A percentile compares a stretch with the other conserved stretches of the same genome.
These are phyloP conservation scores for Apiospora malaysiana DNA, from an alignment of 2,329 filamentous ascomycete genomes.

Conservation along the genomic window DNA sequence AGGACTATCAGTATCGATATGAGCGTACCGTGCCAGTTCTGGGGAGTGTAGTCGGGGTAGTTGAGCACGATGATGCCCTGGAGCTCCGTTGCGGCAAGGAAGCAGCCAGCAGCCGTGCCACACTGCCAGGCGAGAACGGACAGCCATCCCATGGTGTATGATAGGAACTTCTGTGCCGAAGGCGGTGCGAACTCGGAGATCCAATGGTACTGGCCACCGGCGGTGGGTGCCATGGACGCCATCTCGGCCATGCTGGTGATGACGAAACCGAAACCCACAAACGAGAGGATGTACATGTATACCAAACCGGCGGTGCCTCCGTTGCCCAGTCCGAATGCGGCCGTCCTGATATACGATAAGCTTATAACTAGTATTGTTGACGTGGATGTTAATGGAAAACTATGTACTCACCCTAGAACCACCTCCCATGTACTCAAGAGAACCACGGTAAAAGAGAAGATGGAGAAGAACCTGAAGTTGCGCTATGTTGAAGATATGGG, in stretches of 20 bases:
- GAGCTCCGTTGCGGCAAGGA: conserved; percentile 36
- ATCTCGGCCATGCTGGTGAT: conserved; percentile 37
- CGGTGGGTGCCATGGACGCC: conserved; percentile 33
- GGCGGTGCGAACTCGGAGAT: conserved; percentile 59
- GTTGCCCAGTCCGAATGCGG: conserved; percentile 49
- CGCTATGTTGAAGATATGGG: conserved; percentile 22
- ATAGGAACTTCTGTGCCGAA: conserved; percentile 53
- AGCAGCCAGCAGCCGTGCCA: conserved; percentile 33
- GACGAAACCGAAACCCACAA: conserved; percentile 52
- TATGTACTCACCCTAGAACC: conserved; percentile 43
- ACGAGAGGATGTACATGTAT: conserved; percentile 56
- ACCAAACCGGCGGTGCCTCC: conserved; percentile 60
- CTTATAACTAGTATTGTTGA: background rate
- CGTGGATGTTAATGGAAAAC: background rate
- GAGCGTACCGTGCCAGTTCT: conserved; percentile 48
- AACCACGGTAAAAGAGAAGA: conserved; percentile 32
- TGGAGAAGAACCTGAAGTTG: conserved; percentile 33
- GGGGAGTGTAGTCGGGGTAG: background rate
- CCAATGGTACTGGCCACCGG: conserved; percentile 50
- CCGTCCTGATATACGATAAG: conserved; percentile 33
- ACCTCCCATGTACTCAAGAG: conserved; percentile 53
- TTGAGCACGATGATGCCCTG: conserved; percentile 6
- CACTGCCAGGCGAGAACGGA: conserved; percentile 52
- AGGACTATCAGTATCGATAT: conserved; percentile 48
- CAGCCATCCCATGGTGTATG: conserved; percentile 57